Base-by-base conservation (phyloP, 352 stramenopile species). In the Globisporangium radiosum region DNA sequence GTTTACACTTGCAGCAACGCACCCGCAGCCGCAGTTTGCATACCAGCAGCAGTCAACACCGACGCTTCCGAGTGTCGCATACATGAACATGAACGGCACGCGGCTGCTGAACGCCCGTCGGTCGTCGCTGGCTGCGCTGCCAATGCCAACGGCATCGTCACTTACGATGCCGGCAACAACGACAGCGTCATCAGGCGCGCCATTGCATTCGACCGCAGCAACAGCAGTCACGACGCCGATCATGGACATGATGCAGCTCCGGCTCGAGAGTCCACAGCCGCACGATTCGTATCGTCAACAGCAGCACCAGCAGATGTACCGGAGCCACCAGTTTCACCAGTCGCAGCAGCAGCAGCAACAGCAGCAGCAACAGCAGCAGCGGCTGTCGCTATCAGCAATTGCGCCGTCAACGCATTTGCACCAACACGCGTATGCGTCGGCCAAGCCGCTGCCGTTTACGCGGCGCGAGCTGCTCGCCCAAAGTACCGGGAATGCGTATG, bases 231-330 rank as follows among this genome's bases (percentile, higher is more conserved):
- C 81, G 33, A 90, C 80, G 7, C 80, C 80, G 5, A 86, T 90
- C 50, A 75, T 75, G 13, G 78, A 78, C 47, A 88, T 90, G 78
- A 90, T 88, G 78, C 74, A 87, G 56, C 68, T 90, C 38, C 72
- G 73, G 19, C 68, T 90, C 19, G 74, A 81, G 54, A 86, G 57
- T 19, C 75, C 69, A 11, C 73, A 66, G 11, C 54, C 53, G 25
- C 67, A 62, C 2, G 65, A 65, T 17, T 50, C 56, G 13, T 57
- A 57, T 19, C 54, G 51, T 33, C 25, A 33, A 33, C 25, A 33
- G 25, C 25, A 33, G 25, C 25, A 33, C 25, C 25, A 33, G 25
- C 25, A 33, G 2, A 33, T 33, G 25, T 33, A 33, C 25, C 25
- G 3, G 25, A 33, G 25, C 25, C 25, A 33, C 25, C 25, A 33